Percentiles rank a stretch among this genome's conserved stretches.
These are phyloP conservation scores for Polychaeton citri DNA, from an alignment of 2,329 filamentous ascomycete species.

Conservation along the genomic window DNA sequence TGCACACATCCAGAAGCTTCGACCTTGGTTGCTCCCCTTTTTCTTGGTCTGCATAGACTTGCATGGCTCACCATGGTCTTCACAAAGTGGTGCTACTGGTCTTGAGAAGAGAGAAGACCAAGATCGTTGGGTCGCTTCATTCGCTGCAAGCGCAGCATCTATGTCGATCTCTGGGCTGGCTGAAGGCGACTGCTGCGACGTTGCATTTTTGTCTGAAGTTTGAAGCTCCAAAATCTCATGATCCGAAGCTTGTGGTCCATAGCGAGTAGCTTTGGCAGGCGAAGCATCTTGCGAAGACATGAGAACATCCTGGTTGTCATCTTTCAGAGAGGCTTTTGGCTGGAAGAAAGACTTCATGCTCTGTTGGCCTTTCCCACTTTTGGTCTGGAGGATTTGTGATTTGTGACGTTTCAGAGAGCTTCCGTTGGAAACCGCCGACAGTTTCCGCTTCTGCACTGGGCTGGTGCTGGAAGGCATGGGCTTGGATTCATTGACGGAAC, in stretches of 20 bases:
- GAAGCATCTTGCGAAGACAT: background rate
- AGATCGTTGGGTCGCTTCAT: conserved; percentile 28
- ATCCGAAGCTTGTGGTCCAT: background rate
- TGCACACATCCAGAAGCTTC: conserved; percentile 54
- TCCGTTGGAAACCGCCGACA: conserved; percentile 12
- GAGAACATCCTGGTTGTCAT: background rate
- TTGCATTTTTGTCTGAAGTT: background rate
- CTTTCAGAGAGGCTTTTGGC: conserved; percentile 30
- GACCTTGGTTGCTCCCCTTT: conserved; percentile 63
- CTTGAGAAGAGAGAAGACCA: conserved; percentile 78
- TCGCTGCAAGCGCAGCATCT: conserved; percentile 11
- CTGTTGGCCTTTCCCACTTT: conserved; percentile 36
- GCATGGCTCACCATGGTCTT: conserved; percentile 73
- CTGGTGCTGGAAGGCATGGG: background rate
- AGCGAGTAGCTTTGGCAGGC: background rate
- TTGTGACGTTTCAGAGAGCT: conserved; percentile 39
- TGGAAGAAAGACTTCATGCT: conserved; percentile 73
- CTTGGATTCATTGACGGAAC: background rate
- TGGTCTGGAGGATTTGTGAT: conserved; percentile 16
- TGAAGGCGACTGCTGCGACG: background rate
- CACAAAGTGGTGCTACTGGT: conserved; percentile 62
- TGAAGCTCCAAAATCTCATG: background rate
- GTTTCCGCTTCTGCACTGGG: conserved; percentile 21
- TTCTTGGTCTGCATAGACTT: conserved; percentile 78
- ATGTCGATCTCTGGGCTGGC: conserved; percentile 3